A percentile compares a stretch with the other conserved stretches of the same genome.
Evolutionary conservation across 2,329 filamentous ascomycete species (phyloP).

Genomic region (Penicillium glabrum): DNA sequence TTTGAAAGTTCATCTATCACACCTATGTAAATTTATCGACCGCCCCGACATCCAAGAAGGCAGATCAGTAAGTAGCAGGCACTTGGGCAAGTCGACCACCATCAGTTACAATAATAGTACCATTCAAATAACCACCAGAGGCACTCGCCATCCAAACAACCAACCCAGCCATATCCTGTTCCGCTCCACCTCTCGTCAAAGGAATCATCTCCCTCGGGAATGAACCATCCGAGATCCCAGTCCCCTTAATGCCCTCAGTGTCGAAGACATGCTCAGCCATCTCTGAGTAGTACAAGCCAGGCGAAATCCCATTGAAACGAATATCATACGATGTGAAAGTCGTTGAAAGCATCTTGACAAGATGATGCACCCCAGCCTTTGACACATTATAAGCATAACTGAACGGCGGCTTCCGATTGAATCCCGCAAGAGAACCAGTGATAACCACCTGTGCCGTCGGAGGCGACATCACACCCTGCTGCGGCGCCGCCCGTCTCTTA

Average conservation of each 20-base stretch:
- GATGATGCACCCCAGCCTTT: constrained; percentile 50
- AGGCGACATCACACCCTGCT: constrained; percentile 28
- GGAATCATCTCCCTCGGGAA: constrained; percentile 52
- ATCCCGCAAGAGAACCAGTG: constrained; percentile 50
- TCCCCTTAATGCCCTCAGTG: constrained; percentile 34
- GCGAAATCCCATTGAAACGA: constrained; percentile 51
- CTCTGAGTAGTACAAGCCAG: constrained; percentile 60
- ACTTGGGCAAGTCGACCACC: constrained; percentile 61
- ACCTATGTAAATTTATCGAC: background rate
- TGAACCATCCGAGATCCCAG: constrained; percentile 39
- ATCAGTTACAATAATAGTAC: constrained; percentile 62
- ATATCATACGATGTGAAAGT: constrained; percentile 42
- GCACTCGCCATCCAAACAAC: constrained; percentile 65
- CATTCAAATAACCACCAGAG: constrained; percentile 67
- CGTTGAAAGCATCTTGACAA: constrained; percentile 53
- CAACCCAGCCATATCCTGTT: constrained; percentile 64
- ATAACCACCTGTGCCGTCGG: constrained; percentile 48
- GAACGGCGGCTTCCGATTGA: constrained; percentile 36
- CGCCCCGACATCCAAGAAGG: background rate
- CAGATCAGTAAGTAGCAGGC: constrained; percentile 53
- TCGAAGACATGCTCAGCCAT: constrained; percentile 56
- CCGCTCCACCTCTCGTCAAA: constrained; percentile 59
- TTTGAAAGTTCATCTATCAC: background rate
- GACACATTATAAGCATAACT: constrained; percentile 47
- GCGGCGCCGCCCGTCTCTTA: constrained; percentile 34